Base-by-base conservation (phyloP, 228 moss, liverwort and hornwort genomes). In the Sphagnum fallax region DNA sequence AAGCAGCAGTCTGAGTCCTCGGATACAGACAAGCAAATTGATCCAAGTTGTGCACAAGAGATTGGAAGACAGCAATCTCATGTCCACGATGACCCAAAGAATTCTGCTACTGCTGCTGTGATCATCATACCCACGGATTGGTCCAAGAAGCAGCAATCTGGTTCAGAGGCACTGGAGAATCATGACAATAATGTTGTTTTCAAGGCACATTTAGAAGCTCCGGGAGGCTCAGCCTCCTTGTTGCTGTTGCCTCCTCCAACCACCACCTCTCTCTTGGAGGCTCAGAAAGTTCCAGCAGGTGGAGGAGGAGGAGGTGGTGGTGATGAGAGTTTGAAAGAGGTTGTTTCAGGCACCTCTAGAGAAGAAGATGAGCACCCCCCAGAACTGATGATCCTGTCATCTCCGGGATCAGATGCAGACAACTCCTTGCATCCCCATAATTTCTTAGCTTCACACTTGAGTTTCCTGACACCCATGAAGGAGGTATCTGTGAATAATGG, bases 321-420 rank as follows among this genome's bases (percentile, higher is more conserved):
- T 60, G 16, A 69, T 9, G 32, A 32, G 32, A 32, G 32, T 32
- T 32, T 32, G 32, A 32, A 32, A 32, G 32, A 32, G 32, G 32
- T 32, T 32, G 32, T 32, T 32, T 32, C 32, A 32, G 62, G 51
- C 70, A 18, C 52, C 32, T 50, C 62, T 49, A 48, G 53, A 50
- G 48, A 50, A 8, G 60, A 61, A 10, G 60, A 70, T 13, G 7
- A 15, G 48, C 57, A 50, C 13, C 51, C 69, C 15, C 63, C 60
- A 61, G 50, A 60, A 50, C 61, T 47, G 47, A 16, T 52, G 49
- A 50, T 69, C n/a, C 16, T 47, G 15, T 68, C 68, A 4, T 68
- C 68, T 10, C 68, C 68, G 4, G 63, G 52, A 16, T 64, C 73
- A 65, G 74, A 74, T 69, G 47, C 67, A 13, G 76, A 76, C 66